Base-by-base conservation (phyloP, 176 grass and related monocot genomes). In the Tuctoria greenei region DNA sequence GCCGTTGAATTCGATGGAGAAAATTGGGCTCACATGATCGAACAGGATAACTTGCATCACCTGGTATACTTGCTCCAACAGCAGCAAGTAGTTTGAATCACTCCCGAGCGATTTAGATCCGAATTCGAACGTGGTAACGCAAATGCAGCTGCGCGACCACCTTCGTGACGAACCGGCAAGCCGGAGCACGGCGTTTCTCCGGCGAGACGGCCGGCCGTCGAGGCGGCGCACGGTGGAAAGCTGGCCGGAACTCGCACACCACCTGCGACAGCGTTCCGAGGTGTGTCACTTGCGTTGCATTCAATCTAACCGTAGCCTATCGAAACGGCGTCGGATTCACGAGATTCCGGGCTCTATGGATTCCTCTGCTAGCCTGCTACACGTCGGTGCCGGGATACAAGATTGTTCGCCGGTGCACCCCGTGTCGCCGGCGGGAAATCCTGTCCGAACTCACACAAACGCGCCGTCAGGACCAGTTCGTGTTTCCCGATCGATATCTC, bases 391-490 rank as follows among this genome's bases (percentile, higher is more conserved):
- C 55, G n/a, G 8, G 0, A 20, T 15, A 20, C 4, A 0, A 0
- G 10, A 80, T 39, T 70, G 64, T 88, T 84, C 86, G 23, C 75
- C 76, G 56, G 64, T 0, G 70, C 27, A 41, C 12, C 64, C 63
- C 55, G 69, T 79, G 69, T 54, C 75, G 70, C 45, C 63, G 81
- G 75, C 75, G 34, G 34, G 72, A 84, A 89, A 86, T 89, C 68
- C 69, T 76, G 55, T 1, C 36, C 77, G 77, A 85, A 91, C 93
- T 91, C 88, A 83, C 88, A 93, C 83, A 91, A 56, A 67, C 10
- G 34, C 64, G 27, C 44, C 72, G 25, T 21, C 79, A 63, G 21
- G 93, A 97, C 88, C 90, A 85, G 66, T 73, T 26, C 70, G 67
- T 60, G 41, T 72, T 85, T 15, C 14, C 46, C 25, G 60, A 24